Evolutionary conservation across 176 grass and related monocot species (phyloP), one percentile per base, ranked within the genome.

Genomic region (Bothriochloa decipiens): DNA sequence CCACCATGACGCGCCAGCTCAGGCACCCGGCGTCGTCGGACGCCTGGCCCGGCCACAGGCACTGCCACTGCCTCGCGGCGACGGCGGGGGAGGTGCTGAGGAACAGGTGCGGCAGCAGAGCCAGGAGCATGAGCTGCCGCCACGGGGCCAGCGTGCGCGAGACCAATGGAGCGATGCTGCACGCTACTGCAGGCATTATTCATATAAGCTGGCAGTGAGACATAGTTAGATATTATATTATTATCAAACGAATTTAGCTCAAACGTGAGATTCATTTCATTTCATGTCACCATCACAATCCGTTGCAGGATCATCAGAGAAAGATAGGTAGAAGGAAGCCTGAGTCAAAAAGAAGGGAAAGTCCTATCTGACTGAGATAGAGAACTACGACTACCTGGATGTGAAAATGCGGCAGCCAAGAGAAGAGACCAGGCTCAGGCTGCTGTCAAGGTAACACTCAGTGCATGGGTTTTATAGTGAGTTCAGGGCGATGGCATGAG

Each of bases 1-100:
- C 96, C 36, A 95, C 96, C 29, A 94, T 89, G n/a, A 98, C 79
- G 72, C 93, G 88, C 96, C 93, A 98, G 89, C 96, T 98, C 26
- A 93, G 87, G 83, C 96, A 98, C 43, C 81, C 63, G 36, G 87
- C 74, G 16, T 82, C 75, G 40, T 90, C 91, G 39, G 60, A 62
- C 61, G 86, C 55, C 32, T 77, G 39, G 57, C 68, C 82, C 22
- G 86, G 84, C 40, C 66, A 72, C 39, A 82, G 84, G 58, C 46
- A 49, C 46, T 49, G 46, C 13, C 84, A 72, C 26, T 77, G 80
- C 79, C 70, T 72, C 6, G 84, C 63, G n/a, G 7, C 71, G 12
- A 17, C 36, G 10, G 33, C 20, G 36, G 8, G 17, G 72, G 47
- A 7, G 36, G 12, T 17, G 76, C 46, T 10, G 25, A 58, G 47